phyloP scores from a whole-genome alignment of 1,284 basidiomycete genomes.

The Apiotrichum gamsii region DNA sequence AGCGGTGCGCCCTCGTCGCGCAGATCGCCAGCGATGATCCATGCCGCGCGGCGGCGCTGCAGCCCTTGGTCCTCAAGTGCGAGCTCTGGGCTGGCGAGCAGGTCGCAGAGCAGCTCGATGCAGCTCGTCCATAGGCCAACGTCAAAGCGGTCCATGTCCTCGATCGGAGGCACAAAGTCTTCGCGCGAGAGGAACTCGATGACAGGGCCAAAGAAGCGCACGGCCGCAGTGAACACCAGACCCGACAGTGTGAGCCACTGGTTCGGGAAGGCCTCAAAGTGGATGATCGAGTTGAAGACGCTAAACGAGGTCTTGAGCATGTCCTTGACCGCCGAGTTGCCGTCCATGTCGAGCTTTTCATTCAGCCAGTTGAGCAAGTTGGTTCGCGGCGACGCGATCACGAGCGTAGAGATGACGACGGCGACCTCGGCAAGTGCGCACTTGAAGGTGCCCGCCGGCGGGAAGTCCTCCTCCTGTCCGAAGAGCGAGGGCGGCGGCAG shows the following conservation, averaged over 20 bases:
- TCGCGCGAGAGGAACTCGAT: slow-evolving; percentile 63
- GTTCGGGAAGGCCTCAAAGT: slow-evolving; percentile 81
- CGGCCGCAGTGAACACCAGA: slow-evolving; percentile 76
- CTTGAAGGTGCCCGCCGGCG: slow-evolving; percentile 57
- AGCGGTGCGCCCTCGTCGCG: slow-evolving; percentile 87
- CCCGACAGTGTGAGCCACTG: slow-evolving; percentile 92
- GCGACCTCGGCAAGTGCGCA: slow-evolving; percentile 79
- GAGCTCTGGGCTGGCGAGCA: slow-evolving; percentile 82
- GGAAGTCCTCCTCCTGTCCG: slow-evolving; percentile 24
- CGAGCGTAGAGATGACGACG: slow-evolving; percentile 73
- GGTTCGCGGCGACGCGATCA: slow-evolving; percentile 70
- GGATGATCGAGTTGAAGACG: slow-evolving; percentile 72
- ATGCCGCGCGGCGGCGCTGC: slow-evolving; percentile 86
- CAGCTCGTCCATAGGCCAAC: slow-evolving; percentile 72
- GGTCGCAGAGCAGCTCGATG: slow-evolving; percentile 72
- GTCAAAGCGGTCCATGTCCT: slow-evolving; percentile 64
- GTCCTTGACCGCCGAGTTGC: slow-evolving; percentile 64
- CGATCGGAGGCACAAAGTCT: slow-evolving; percentile 70
- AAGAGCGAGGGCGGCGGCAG: slow-evolving; percentile 55
- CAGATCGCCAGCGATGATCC: slow-evolving; percentile 91
- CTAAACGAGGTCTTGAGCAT: slow-evolving; percentile 74
- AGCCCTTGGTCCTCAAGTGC: slow-evolving; percentile 69
- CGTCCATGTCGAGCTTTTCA: slow-evolving; percentile 75
- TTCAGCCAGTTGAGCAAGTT: slow-evolving; percentile 75
- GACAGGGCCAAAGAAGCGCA: slow-evolving; percentile 81